These are phyloP conservation scores for Epicoccum sorghinum DNA, from an alignment of 2,329 filamentous ascomycete species.

Conservation along the genomic window DNA sequence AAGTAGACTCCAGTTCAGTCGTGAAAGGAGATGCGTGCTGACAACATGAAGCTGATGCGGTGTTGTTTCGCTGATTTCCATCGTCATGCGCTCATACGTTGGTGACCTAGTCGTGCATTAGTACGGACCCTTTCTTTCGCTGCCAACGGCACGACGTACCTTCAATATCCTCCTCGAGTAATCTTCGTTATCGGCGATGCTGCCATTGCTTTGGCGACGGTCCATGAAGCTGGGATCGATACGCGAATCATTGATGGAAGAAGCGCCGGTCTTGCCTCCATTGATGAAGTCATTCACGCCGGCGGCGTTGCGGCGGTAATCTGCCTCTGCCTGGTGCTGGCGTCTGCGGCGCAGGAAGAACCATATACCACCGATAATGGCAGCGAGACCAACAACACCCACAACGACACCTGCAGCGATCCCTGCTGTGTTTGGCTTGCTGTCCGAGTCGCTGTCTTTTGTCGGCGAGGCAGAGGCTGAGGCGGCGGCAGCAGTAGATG, in stretches of 20 bases:
- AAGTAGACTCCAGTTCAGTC: constrained; percentile 15
- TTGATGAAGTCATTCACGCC: constrained; percentile 74
- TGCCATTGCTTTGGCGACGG: constrained; percentile 87
- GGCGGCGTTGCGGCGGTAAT: constrained; percentile 80
- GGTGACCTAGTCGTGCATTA: constrained; percentile 40
- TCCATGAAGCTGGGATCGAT: constrained; percentile 84
- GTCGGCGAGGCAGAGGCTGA: constrained; percentile 47
- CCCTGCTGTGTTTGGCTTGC: constrained; percentile 71
- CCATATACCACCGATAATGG: constrained; percentile 70
- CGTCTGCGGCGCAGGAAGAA: constrained; percentile 78
- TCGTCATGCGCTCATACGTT: constrained; percentile 39
- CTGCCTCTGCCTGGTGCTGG: constrained; percentile 79
- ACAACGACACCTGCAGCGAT: constrained; percentile 90
- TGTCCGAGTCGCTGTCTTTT: constrained; percentile 41
- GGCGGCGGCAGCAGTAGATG: constrained; percentile 21
- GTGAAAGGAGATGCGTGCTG: constrained; percentile 19
- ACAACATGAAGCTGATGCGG: constrained; percentile 12
- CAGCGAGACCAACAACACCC: constrained; percentile 73
- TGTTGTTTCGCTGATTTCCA: constrained; percentile 9
- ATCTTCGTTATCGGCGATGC: constrained; percentile 95
- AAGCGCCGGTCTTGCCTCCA: constrained; percentile 69
- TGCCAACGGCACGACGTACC: constrained; percentile 57
- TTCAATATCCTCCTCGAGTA: constrained; percentile 95
- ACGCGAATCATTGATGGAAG: constrained; percentile 78
- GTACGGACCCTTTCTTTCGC: constrained; percentile 6